These are phyloP conservation scores for Penicillium rolfsii DNA, from an alignment of 2,329 filamentous ascomycete genomes.

Conservation along the genomic window DNA sequence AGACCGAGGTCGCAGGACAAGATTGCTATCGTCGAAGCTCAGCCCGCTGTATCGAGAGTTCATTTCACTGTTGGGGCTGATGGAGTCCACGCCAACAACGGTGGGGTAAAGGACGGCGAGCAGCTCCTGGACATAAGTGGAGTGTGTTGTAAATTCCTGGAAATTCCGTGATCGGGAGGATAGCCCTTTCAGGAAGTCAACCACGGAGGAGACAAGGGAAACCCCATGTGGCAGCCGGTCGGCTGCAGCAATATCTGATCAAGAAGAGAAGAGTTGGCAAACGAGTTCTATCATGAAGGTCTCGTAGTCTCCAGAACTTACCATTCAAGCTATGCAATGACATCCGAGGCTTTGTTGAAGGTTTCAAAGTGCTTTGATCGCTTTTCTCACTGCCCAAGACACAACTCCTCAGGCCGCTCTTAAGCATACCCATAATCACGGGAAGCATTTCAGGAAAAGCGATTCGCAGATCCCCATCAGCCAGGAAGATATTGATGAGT, in stretches of 20 bases:
- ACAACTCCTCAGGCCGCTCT: constrained; percentile 74
- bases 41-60: constrained; percentile 78
- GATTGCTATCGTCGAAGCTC: constrained; percentile 82
- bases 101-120: constrained; percentile 83
- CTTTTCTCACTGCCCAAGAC: constrained; percentile 59
- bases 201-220: constrained; percentile 72
- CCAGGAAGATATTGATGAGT: constrained; percentile 71
- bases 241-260: constrained; percentile 12
- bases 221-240: constrained; percentile 21
- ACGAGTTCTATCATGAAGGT: not conserved
- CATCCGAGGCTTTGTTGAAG: constrained; percentile 19
- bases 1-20: constrained; percentile 76
- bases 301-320: constrained; percentile 5
- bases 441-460: constrained; percentile 76
- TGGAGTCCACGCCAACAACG: constrained; percentile 80
- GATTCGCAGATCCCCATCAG: constrained; percentile 63
- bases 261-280: not conserved
- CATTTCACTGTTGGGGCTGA: constrained; percentile 84
- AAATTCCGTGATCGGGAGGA: constrained; percentile 78
- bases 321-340: constrained; percentile 17
- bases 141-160: constrained; percentile 77
- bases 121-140: constrained; percentile 79
- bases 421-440: constrained; percentile 83
- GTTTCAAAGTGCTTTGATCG: constrained; percentile 8
- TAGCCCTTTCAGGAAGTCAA: constrained; percentile 77